phyloP scores from a whole-genome alignment of 148 eudicot genomes.

The Suaeda aralocaspica region DNA sequence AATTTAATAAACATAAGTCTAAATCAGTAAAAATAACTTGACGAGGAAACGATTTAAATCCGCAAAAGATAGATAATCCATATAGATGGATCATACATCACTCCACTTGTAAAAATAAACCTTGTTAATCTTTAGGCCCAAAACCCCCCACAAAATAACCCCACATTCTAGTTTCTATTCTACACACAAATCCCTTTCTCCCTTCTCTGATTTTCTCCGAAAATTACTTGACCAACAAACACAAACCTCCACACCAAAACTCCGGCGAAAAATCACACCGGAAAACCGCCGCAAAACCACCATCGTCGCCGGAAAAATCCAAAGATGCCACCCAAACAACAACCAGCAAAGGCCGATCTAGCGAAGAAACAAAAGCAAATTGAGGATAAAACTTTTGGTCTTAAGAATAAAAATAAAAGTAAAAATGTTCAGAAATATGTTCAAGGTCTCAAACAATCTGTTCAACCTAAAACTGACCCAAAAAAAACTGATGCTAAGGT shows the following conservation, averaged over 20 bases:
- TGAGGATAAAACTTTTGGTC: slow-evolving; percentile 92
- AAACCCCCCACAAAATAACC: no score
- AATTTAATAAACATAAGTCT: no score
- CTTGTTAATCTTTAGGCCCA: no score
- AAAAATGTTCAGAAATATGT: slow-evolving; percentile 95
- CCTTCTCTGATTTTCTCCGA: no score
- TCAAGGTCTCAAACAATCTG: slow-evolving; percentile 57
- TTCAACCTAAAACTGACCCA: slow-evolving; percentile 63
- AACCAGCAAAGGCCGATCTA: slow-evolving; percentile 60
- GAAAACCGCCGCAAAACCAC: not conserved
- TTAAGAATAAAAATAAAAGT: slow-evolving; percentile 84
- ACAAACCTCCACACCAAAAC: not conserved
- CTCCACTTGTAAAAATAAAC: no score
- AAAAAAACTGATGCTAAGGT: slow-evolving; percentile 72
- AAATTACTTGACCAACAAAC: no score
- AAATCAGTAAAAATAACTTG: no score
- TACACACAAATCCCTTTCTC: no score
- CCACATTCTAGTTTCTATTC: no score
- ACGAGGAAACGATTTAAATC: no score
- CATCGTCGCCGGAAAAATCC: not conserved
- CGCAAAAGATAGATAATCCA: no score
- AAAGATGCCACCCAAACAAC: slow-evolving; percentile 85
- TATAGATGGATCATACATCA: no score
- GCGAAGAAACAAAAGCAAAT: slow-evolving; percentile 87
- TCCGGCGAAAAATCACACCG: not conserved